These are phyloP conservation scores for Lachnellula cervina DNA, from an alignment of 2,329 filamentous ascomycete genomes.

Conservation along the genomic window DNA sequence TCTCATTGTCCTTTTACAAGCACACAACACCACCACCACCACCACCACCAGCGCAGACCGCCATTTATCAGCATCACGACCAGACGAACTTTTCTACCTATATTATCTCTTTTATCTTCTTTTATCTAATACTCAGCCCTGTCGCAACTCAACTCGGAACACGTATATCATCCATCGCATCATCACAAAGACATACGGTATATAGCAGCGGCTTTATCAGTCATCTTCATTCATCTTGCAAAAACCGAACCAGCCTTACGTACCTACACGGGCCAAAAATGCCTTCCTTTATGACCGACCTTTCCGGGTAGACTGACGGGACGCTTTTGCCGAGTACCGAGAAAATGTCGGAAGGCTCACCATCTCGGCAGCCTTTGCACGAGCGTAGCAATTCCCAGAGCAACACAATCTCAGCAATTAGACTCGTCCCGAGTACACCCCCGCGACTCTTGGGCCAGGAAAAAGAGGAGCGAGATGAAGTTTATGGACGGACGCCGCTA, in stretches of 20 bases:
- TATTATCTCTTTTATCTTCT: not conserved
- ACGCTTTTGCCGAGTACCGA: not conserved
- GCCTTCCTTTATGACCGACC: not conserved
- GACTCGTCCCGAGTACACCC: slow-evolving; percentile 18
- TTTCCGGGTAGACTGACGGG: not conserved
- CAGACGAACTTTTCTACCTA: not conserved
- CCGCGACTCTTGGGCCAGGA: slow-evolving; percentile 11
- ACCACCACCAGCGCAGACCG: not conserved
- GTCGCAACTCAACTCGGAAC: not conserved
- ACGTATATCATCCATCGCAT: not conserved
- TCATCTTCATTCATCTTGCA: not conserved
- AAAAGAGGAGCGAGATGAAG: slow-evolving; percentile 14
- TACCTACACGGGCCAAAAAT: not conserved
- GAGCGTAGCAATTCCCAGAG: slow-evolving; percentile 23
- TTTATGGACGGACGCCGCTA: slow-evolving; percentile 30
- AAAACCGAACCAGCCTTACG: not conserved
- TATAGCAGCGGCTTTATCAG: not conserved
- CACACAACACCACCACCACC: not conserved
- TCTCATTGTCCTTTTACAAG: not conserved
- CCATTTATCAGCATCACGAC: not conserved
- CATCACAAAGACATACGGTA: not conserved
- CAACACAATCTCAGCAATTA: slow-evolving; percentile 18
- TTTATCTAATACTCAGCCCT: not conserved
- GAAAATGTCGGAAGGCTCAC: slow-evolving; percentile 6
- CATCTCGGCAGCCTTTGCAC: slow-evolving; percentile 18